Conservation (phyloP, 2,329 filamentous ascomycete genomes). For the Grosmannia serpens region DNA sequence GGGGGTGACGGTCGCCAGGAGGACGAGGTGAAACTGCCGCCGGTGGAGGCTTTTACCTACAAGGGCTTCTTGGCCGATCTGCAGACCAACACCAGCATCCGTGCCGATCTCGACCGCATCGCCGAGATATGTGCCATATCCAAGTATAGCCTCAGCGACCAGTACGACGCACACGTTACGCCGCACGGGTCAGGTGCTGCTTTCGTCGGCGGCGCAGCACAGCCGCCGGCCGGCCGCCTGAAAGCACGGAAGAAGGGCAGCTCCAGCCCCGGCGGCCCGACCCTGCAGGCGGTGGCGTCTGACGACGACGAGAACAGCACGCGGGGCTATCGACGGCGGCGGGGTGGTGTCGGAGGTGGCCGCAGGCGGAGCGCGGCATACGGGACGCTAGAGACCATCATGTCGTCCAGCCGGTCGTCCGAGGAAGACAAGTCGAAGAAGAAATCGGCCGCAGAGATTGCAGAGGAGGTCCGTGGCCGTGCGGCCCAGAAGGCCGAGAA, state of each 20-base stretch:
- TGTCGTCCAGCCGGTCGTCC: slow-evolving; percentile 53
- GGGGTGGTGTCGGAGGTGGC: slow-evolving; percentile 26
- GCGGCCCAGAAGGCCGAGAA: slow-evolving; percentile 22
- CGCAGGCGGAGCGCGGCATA: slow-evolving; percentile 43
- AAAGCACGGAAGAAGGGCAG: slow-evolving; percentile 12
- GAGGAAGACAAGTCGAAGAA: slow-evolving; percentile 51
- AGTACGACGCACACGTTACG: slow-evolving; percentile 54
- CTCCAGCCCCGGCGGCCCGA: slow-evolving; percentile 32
- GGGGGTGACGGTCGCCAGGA: slow-evolving; percentile 9
- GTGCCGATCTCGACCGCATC: slow-evolving; percentile 50
- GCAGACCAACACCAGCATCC: slow-evolving; percentile 33
- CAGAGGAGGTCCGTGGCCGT: slow-evolving; percentile 41
- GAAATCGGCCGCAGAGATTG: slow-evolving; percentile 45
- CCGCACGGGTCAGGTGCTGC: slow-evolving; percentile 47
- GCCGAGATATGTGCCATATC: slow-evolving; percentile 56
- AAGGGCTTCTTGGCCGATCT: slow-evolving; percentile 44
- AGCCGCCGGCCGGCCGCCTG: background rate
- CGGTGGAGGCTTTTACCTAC: slow-evolving; percentile 52
- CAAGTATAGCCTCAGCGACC: slow-evolving; percentile 53
- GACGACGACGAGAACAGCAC: slow-evolving; percentile 38
- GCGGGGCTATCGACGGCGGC: slow-evolving; percentile 26
- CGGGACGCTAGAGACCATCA: slow-evolving; percentile 54
- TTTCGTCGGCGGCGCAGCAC: slow-evolving; percentile 22
- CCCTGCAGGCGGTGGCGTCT: slow-evolving; percentile 43
- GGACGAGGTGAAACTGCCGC: slow-evolving; percentile 37